phyloP scores from a whole-genome alignment of 257 asterid genomes.

The Fraxinus cuspidata region DNA sequence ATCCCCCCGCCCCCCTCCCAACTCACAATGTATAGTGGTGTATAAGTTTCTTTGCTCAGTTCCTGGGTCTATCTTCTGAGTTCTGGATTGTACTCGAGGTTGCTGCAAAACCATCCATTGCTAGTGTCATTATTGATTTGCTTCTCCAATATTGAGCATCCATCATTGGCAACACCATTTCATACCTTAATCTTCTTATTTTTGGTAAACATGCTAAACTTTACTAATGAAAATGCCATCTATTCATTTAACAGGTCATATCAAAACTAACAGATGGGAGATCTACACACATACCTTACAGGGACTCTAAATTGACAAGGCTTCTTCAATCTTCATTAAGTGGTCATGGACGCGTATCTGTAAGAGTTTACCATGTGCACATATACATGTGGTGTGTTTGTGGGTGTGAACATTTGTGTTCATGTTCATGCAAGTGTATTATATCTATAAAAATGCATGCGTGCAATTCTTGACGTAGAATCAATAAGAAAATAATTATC shows the following conservation, averaged over 20 bases:
- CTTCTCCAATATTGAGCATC: constrained; percentile 12
- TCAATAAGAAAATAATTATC: too few relatives aligned
- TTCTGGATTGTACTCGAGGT: neutral
- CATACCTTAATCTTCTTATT: constrained; percentile 14
- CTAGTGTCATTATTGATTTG: constrained; percentile 12
- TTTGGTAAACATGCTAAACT: constrained; percentile 10
- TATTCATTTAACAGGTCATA: constrained; percentile 68
- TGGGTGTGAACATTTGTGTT: neutral
- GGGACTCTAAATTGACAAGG: constrained; percentile 98
- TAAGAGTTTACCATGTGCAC: constrained; percentile 40
- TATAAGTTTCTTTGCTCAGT: neutral
- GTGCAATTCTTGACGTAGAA: too few relatives aligned
- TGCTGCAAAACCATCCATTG: neutral
- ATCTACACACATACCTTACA: constrained; percentile 84
- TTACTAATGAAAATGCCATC: constrained; percentile 33
- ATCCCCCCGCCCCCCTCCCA: neutral
- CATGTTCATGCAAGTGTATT: neutral
- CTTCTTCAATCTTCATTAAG: constrained; percentile 96
- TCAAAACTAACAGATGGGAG: constrained; percentile 92
- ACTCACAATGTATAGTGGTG: constrained; percentile 3
- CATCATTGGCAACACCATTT: constrained; percentile 10
- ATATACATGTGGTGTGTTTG: neutral
- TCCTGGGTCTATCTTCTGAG: neutral
- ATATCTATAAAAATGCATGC: neutral
- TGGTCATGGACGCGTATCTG: constrained; percentile 99